phyloP scores from a whole-genome alignment of 768 basidiomycete species.

The Podaxis sp. region DNA sequence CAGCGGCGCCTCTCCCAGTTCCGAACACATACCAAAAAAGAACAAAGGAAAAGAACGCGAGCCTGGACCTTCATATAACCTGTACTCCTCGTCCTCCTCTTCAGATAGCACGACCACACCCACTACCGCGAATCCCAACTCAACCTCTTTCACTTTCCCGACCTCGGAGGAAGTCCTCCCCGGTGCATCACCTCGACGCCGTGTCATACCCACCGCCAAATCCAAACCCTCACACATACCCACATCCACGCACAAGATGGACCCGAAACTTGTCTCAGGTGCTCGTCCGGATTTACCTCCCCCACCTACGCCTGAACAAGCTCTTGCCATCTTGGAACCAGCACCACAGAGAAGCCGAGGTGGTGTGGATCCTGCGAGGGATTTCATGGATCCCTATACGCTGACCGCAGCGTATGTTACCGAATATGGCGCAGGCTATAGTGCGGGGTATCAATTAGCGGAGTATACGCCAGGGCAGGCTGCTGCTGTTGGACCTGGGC shows the following conservation, averaged over 20 bases:
- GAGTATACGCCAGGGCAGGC: conserved; percentile 12
- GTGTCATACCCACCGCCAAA: conserved; percentile 8
- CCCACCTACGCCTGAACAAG: conserved; percentile 22
- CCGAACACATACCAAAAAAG: conserved; percentile 1
- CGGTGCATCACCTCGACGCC: conserved; percentile 9
- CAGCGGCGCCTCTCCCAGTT: neutral
- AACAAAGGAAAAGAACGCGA: conserved; percentile 19
- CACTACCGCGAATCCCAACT: neutral
- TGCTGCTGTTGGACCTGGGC: neutral
- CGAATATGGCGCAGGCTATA: conserved; percentile 27
- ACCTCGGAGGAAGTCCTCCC: conserved; percentile 6
- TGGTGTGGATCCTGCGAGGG: conserved; percentile 17
- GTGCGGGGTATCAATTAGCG: conserved; percentile 23
- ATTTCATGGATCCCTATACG: conserved; percentile 24
- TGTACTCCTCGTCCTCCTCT: conserved; percentile 1
- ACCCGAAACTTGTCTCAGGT: conserved; percentile 5
- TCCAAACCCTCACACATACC: neutral
- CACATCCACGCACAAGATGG: neutral
- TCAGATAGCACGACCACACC: neutral
- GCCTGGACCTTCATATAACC: conserved; percentile 12
- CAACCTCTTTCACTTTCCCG: neutral
- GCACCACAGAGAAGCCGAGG: neutral
- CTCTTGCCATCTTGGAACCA: conserved; percentile 9
- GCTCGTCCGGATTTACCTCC: conserved; percentile 4
- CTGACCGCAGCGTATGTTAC: conserved; percentile 23